Evolutionary conservation across 306 rosid species (phyloP), one percentile per base, ranked within the genome.

Genomic region (Cicer judaicum): DNA sequence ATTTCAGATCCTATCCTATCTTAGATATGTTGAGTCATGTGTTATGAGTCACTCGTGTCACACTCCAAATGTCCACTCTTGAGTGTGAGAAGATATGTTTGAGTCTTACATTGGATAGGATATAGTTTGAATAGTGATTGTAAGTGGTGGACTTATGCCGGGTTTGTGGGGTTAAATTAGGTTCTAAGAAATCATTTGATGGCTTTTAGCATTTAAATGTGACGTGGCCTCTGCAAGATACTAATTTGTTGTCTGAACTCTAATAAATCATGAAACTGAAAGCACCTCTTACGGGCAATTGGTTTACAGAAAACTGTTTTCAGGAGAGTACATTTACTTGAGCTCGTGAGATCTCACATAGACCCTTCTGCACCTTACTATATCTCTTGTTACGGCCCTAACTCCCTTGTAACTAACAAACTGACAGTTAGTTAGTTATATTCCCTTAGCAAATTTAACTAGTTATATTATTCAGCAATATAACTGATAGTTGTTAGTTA

Each of bases 191-290:
- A 50, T 18, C 21, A 14, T 63, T 29, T 47, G 50, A 42, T 29
- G 34, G 34, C 3, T 29, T 0, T 3, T 29, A 29, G 34, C 34
- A 29, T 29, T 29, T 29, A 29, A 29, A 29, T 29, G 34, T 29
- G 34, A 29, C 3, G 34, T 29, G 5, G 5, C 5, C 34, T 29
- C 5, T 29, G 34, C 34, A 29, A 29, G 34, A 29, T 29, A 29
- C 34, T 29, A 29, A 21, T 70, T 63, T 61, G 19, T 54, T 62
- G 24, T 29, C 53, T 41, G 2, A 34, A 78, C 29, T 41, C 42
- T 50, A n/a, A 41, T 49, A 53, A 40, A 64, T 12, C 70, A 48
- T 53, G 54, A 42, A 71, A 50, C 79, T 54, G 18, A 64, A 72
- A 64, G 53, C 63, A 64, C 46, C 15, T 56, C 8, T 48, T 48